Evolutionary conservation across 805 yeast genomes (phyloP), one percentile per base, ranked within the genome.

Genomic region (Cyberlindnera euphorbiiphila): DNA sequence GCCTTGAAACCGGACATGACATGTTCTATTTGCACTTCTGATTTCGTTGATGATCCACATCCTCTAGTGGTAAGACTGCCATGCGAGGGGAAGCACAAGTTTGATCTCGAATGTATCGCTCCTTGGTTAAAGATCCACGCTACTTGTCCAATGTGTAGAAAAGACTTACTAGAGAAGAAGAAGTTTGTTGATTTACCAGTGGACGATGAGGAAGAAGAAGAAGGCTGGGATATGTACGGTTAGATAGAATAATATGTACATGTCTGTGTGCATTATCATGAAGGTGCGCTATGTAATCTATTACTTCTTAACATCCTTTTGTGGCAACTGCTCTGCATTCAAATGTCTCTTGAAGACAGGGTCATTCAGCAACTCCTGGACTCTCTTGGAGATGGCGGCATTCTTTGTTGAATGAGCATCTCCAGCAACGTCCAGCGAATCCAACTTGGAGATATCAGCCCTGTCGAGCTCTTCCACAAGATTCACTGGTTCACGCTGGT

Each of bases 141-240:
- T 2, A 81, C 86, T 0, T 89, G 98, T 54, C 98, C 98, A 0
- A 60, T 91, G 51, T 91, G 97, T 56, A 69, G 98, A 46, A 76
- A 72, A 43, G 81, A 87, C 53, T 75, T 89, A 18, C 57, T 74
- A 15, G 73, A 68, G 35, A 74, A 64, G 65, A 74, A 64, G 57
- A 61, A 49, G 56, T 64, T 50, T 10, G 57, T 50, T 2, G 42
- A 41, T n/a, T 18, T 45, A 1, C 36, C 42, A 39, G 42, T 47
- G 6, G 54, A 59, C 12, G 63, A 61, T 12, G 70, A 66, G 15
- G 74, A 73, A 9, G 79, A 73, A 9, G 79, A 76, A 36, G 85
- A 81, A 36, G 83, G 68, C 32, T 80, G 87, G 80, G 91, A 85
- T 22, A 76, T 85, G 71, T 87, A 84, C 55, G 95, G 91, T 8